These are phyloP conservation scores for Blastomyces gilchristii DNA, from an alignment of 2,329 filamentous ascomycete species.

Conservation along the genomic window DNA sequence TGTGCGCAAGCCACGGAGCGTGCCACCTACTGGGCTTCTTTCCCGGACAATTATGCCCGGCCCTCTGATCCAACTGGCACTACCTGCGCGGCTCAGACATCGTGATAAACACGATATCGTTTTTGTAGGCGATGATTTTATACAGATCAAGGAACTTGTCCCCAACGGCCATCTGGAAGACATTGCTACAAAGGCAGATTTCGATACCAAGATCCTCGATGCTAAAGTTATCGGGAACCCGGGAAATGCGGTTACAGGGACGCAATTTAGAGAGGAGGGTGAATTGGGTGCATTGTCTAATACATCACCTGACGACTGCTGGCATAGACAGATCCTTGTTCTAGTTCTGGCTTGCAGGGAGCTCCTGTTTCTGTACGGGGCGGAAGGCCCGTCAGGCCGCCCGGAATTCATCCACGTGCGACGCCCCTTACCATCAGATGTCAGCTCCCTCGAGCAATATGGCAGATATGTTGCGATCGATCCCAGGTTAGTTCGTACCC, in stretches of 20 bases:
- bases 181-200: constrained; percentile 67
- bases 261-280: constrained; percentile 22
- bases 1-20: constrained; percentile 20
- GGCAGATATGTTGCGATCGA: constrained; percentile 66
- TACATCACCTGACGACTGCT: constrained; percentile 16
- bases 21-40: constrained; percentile 58
- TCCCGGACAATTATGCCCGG: constrained; percentile 69
- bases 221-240: constrained; percentile 60
- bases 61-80: constrained; percentile 62
- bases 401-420: constrained; percentile 53
- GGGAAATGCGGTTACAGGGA: constrained; percentile 31
- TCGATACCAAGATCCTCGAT: constrained; percentile 67
- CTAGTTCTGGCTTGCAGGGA: constrained; percentile 64
- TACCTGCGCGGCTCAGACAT: constrained; percentile 68
- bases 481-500: constrained; percentile 49
- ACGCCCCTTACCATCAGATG: constrained; percentile 49
- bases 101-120: constrained; percentile 67
- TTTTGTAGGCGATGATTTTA: constrained; percentile 70
- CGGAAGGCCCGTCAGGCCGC: constrained; percentile 33
- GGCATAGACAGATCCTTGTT: constrained; percentile 72
- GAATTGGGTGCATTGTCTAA: constrained; percentile 10
- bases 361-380: constrained; percentile 65
- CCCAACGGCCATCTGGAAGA: constrained; percentile 61
- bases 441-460: constrained; percentile 45
- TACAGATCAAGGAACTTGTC: constrained; percentile 67